Base-by-base conservation (phyloP, 1,139 yeast species). In the Saccharomyces pastorianus region DNA sequence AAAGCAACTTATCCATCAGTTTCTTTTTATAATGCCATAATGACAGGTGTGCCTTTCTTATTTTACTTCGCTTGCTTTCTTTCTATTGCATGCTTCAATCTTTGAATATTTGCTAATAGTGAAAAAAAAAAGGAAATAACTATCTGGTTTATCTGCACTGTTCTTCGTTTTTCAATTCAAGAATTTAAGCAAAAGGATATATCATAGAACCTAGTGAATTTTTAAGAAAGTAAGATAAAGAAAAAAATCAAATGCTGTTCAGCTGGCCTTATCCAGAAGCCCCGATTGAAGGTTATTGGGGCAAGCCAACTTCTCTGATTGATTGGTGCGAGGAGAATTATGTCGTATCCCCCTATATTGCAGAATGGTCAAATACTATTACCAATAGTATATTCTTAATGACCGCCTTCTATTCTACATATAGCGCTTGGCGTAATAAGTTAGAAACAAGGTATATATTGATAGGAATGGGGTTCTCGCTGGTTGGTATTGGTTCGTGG, bases 251-350 rank as follows among this genome's bases (percentile, higher is more conserved):
- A 59, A 52, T 50, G 29, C 46, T 55, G 25, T 55, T 61, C 20
- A 53, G 59, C 14, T 61, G 63, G 59, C 70, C 71, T 2, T 74
- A 74, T 56, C 76, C 76, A 3, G 64, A 62, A 1, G 61, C 60
- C 4, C 67, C 69, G 6, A 60, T 58, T n/a, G 41, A 57, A 0
- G 76, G 76, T 0, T 71, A 64, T 55, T 71, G 75, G 75, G 75
- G 74, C 9, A 56, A 60, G 8, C 68, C 70, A 1, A 71, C 73
- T 4, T 64, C 95, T 32, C 88, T 96, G 31, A 90, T 90, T 53
- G 97, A 90, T 66, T 90, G 97, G 97, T 90, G 97, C 72, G 97
- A 90, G 70, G 97, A 90, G 68, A 91, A 90, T 72, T 90, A 90
- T 67, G 93, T 89, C 9, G 87, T 90, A 8, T 80, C 91, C n/a